These are phyloP conservation scores for Gastroboletus turbinatus DNA, from an alignment of 1,284 basidiomycete species.

Conservation along the genomic window DNA sequence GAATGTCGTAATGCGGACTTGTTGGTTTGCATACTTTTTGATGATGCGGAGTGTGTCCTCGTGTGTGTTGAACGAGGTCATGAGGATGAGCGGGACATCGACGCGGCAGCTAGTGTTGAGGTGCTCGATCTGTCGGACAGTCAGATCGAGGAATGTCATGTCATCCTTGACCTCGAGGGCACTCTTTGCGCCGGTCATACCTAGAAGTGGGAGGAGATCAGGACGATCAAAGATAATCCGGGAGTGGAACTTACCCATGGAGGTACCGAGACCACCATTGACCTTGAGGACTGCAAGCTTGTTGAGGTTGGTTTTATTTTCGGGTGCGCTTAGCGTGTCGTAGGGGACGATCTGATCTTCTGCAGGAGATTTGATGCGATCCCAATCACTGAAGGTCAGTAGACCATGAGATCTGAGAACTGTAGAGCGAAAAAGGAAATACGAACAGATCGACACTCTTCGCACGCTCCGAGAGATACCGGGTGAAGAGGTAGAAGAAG, in stretches of 20 bases:
- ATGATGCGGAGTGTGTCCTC: slow-evolving; percentile 97
- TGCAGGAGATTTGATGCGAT: slow-evolving; percentile 93
- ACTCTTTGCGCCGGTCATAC: slow-evolving; percentile 92
- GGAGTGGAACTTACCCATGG: slow-evolving; percentile 70
- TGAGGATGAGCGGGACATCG: slow-evolving; percentile 96
- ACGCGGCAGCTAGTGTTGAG: slow-evolving; percentile 71
- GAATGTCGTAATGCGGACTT: slow-evolving; percentile 93
- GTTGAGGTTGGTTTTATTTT: slow-evolving; percentile 74
- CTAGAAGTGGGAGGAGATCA: slow-evolving; percentile 37
- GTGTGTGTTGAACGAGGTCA: slow-evolving; percentile 99
- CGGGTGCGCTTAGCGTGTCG: slow-evolving; percentile 61
- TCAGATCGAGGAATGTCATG: slow-evolving; percentile 99
- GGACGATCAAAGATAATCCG: background rate
- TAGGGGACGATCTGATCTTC: slow-evolving; percentile 93
- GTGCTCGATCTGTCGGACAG: slow-evolving; percentile 95
- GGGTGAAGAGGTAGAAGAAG: slow-evolving; percentile 99
- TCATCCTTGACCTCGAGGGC: slow-evolving; percentile 93
- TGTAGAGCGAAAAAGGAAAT: slow-evolving; percentile 19
- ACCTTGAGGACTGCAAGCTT: slow-evolving; percentile 99
- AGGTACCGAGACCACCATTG: slow-evolving; percentile 98
- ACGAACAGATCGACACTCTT: slow-evolving; percentile 93
- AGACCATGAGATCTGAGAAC: slow-evolving; percentile 10
- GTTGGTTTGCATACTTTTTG: slow-evolving; percentile 99
- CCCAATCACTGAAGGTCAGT: slow-evolving; percentile 78
- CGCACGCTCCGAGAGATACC: slow-evolving; percentile 94